Evolutionary conservation across 768 basidiomycete genomes (phyloP), one percentile per base, ranked within the genome.

Genomic region (Lentinula lateritia): DNA sequence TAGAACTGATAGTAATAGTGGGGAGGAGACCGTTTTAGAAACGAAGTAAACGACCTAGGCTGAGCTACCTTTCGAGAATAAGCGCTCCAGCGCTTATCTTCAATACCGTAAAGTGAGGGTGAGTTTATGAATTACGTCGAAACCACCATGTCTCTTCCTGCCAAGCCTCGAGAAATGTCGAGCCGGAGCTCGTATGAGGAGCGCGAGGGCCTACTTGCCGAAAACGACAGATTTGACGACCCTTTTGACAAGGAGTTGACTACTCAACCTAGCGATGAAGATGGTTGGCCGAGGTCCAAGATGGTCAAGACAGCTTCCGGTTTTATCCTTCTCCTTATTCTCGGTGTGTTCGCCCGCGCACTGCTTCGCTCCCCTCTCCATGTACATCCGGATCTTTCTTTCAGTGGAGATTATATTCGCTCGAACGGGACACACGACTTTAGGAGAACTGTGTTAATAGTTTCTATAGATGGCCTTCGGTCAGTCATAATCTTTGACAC

Each of bases 391-490:
- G 69, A 73, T 54, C 58, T 72, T 10, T 64, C 73, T 38, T 77
- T 80, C 64, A 69, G 77, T 50, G 77, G 77, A 35, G 69, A 75
- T 35, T 72, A 71, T 32, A 67, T 86, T 58, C 75, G 81, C 60
- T 90, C 85, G 2, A 95, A 95, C 67, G 93, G 93, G 36, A 95
- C 93, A 1, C 89, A 93, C 65, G 80, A 85, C 46, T 95, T 88
- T 74, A 89, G 82, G 73, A 81, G 84, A 64, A 95, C 92, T 0
- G 90, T 93, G 7, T 70, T 95, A 18, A 81, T 95, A 59, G 85
- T 95, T 3, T 94, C 92, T 34, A 91, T 95, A 39, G 94, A 95
- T 68, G 93, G 93, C 0, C 74, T 95, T 38, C 80, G 90, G 90
- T 87, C 66, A 41, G 76, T 72, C 65, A 53, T 12, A 36, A 20